phyloP scores from a whole-genome alignment of 78 protist genomes.

The Isochrysis galbana region DNA sequence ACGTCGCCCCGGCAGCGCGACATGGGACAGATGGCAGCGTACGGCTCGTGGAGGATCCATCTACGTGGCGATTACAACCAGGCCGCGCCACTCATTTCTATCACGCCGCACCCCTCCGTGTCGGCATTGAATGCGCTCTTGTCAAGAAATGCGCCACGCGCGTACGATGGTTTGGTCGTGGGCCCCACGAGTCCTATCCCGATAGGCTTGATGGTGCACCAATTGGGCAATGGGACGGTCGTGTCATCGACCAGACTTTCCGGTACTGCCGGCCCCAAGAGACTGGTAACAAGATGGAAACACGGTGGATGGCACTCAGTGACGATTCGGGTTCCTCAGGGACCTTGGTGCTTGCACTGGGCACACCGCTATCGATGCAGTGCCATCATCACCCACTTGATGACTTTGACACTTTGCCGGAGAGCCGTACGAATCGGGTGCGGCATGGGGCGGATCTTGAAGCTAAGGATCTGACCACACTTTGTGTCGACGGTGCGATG shows the following conservation, averaged over 20 bases:
- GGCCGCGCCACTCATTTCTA: no score
- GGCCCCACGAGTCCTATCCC: constrained; percentile 26
- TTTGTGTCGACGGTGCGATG: constrained; percentile 24
- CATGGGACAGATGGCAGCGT: no score
- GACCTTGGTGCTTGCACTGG: background rate
- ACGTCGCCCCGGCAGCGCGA: no score
- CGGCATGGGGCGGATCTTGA: constrained; percentile 5
- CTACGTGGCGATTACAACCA: no score
- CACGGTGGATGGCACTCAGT: constrained; percentile 3
- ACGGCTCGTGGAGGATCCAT: no score
- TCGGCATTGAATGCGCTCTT: background rate
- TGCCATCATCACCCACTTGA: background rate
- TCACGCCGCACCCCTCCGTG: background rate
- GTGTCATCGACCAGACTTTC: background rate
- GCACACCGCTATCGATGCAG: constrained; percentile 24
- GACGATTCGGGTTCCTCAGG: background rate
- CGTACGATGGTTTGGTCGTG: background rate
- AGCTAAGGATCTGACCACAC: background rate
- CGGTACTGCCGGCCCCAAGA: background rate
- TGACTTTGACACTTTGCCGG: background rate
- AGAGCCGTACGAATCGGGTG: background rate
- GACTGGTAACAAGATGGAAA: background rate
- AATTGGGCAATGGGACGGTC: background rate
- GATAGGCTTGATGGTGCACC: background rate
- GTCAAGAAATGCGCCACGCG: background rate